Base-by-base conservation (phyloP, 345 rosid species). In the Melaleuca alternifolia region DNA sequence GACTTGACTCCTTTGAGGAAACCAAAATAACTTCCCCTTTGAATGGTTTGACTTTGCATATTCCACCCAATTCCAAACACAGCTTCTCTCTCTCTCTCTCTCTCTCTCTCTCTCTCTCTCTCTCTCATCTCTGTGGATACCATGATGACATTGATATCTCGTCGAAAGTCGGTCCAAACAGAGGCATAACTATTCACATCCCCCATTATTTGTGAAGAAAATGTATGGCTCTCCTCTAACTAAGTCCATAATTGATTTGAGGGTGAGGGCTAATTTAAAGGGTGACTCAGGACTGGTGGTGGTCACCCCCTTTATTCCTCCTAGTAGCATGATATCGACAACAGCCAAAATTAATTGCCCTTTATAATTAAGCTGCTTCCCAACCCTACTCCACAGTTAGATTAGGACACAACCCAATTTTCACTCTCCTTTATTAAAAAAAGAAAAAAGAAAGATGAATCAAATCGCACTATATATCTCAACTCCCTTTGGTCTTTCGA, bases 1-100 rank as follows among this genome's bases (percentile, higher is more conserved):
- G 87, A 65, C 83, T 85, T 65, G 90, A 86, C 86, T 83, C 89
- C 61, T 53, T 54, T 28, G 7, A 56, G 89, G 90, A 90, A 86
- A 89, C 89, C 89, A 87, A 84, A 82, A 86, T 51, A 85, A 85
- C 61, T 71, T 37, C 48, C 79, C 48, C 79, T 71, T 71, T 71
- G 79, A 71, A 71, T 71, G 79, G 24, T 71, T 65, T 65, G 79
- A 65, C 79, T 65, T 65, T 41, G 24, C 48, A 59, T 21, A 30
- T 62, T 62, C 77, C 77, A 30, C 30, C 77, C 77, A 30, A 30
- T 62, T 62, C 77, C 48, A 71, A 71, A 12, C 71, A 71, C 79
- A 7, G 21, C 24, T 46, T 37, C 24, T 71, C 79, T 71, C 46
- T 16, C 65, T 59, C 65, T 57, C 16, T 56, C 62, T 56, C 61